phyloP scores from a whole-genome alignment of 306 rosid genomes.

The Albizia julibrissin region DNA sequence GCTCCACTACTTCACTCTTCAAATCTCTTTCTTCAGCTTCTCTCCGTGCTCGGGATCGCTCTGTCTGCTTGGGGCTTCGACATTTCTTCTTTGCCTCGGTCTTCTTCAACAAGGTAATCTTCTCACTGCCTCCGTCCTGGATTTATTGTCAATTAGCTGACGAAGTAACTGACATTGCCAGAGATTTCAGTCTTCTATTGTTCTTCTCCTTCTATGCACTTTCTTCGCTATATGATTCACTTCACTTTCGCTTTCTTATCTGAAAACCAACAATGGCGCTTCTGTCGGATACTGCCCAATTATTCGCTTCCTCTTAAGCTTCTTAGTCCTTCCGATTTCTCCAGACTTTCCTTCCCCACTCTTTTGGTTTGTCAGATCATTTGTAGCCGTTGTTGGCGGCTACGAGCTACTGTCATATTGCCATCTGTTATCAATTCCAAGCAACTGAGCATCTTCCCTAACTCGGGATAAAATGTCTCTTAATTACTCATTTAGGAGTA shows the following conservation, averaged over 20 bases:
- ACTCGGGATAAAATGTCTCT: no score
- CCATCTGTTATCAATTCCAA: not conserved
- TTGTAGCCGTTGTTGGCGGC: not conserved
- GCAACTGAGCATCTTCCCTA: not conserved
- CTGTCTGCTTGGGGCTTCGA: not conserved
- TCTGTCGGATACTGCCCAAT: not conserved
- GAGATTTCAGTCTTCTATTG: not conserved
- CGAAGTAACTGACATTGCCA: not conserved
- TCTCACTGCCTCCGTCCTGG: not conserved
- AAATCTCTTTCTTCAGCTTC: not conserved
- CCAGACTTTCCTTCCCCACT: not conserved
- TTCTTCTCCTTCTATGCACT: not conserved
- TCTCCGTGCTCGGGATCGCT: not conserved
- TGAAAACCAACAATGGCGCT: not conserved
- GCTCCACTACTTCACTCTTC: not conserved
- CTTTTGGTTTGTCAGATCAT: not conserved
- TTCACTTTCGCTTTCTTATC: not conserved
- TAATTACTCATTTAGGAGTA: not conserved
- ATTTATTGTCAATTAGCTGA: no score
- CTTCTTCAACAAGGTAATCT: not conserved
- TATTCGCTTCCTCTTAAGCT: not conserved
- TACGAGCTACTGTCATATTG: not conserved
- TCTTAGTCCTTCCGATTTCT: not conserved
- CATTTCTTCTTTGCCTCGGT: not conserved
- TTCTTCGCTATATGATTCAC: not conserved